phyloP scores from a whole-genome alignment of 2,329 filamentous ascomycete species.

The Paradendryphiella salina region DNA sequence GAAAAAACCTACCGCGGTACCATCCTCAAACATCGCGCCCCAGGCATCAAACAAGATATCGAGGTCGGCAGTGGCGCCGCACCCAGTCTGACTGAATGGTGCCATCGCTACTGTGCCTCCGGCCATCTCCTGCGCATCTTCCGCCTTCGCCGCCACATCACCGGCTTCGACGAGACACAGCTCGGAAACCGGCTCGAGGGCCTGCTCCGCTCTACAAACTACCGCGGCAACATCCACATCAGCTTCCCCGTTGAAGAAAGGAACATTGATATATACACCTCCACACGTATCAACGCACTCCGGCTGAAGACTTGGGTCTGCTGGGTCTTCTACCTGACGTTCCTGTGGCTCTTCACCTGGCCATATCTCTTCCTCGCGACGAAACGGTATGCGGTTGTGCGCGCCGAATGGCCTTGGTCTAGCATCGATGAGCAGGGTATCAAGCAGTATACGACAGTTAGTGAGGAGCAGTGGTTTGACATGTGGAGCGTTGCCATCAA shows the following conservation, averaged over 20 bases:
- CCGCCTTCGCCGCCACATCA: constrained; percentile 51
- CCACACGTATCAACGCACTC: constrained; percentile 65
- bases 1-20: constrained; percentile 69
- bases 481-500: constrained; percentile 65
- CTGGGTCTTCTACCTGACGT: constrained; percentile 67
- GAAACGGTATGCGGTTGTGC: constrained; percentile 66
- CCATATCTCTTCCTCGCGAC: constrained; percentile 70
- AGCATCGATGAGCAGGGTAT: constrained; percentile 35
- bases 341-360: constrained; percentile 72
- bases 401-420: constrained; percentile 64
- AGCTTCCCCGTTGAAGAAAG: constrained; percentile 62
- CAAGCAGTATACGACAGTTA: constrained; percentile 56
- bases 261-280: constrained; percentile 65
- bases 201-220: constrained; percentile 67
- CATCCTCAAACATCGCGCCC: constrained; percentile 57
- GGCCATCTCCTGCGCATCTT: constrained; percentile 60
- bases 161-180: constrained; percentile 62
- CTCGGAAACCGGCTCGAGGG: constrained; percentile 58
- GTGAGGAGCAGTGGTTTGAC: constrained; percentile 62
- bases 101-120: constrained; percentile 66
- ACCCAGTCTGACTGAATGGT: constrained; percentile 63
- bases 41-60: constrained; percentile 51
- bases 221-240: constrained; percentile 64
- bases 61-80: constrained; percentile 50
- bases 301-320: constrained; percentile 66